These are phyloP conservation scores for Linum trigynum DNA, from an alignment of 345 rosid species.

Conservation along the genomic window DNA sequence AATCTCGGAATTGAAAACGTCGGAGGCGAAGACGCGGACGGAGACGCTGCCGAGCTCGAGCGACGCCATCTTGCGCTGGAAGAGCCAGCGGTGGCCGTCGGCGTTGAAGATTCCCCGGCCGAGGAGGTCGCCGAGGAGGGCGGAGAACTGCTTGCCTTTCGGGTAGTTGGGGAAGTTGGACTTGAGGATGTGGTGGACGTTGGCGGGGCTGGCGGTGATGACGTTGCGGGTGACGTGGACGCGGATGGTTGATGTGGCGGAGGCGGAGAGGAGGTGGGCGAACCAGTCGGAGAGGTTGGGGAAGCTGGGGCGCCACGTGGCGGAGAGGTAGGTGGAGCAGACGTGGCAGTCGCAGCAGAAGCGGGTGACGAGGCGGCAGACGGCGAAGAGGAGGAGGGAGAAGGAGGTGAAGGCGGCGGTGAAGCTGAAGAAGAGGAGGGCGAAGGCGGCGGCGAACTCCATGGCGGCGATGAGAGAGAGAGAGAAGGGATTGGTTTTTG, in stretches of 20 bases:
- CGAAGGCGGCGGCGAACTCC: not conserved
- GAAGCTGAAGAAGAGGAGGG: slow-evolving; percentile 1
- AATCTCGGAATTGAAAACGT: slow-evolving; percentile 31
- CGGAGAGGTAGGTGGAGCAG: slow-evolving; percentile 26
- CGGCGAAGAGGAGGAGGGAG: slow-evolving; percentile 9
- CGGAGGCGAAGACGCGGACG: slow-evolving; percentile 28
- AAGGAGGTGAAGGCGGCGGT: slow-evolving; percentile 12
- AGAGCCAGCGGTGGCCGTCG: slow-evolving; percentile 47
- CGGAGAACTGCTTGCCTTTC: slow-evolving; percentile 41
- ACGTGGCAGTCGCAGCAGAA: slow-evolving; percentile 30
- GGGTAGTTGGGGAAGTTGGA: slow-evolving; percentile 37
- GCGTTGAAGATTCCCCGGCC: slow-evolving; percentile 60
- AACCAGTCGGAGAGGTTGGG: slow-evolving; percentile 39
- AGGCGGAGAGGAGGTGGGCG: slow-evolving; percentile 30
- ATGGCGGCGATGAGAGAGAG: not conserved
- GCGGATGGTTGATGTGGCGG: slow-evolving; percentile 31
- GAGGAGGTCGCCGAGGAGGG: slow-evolving; percentile 35
- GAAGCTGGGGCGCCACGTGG: slow-evolving; percentile 32
- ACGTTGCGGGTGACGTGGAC: slow-evolving; percentile 30
- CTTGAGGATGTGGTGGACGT: slow-evolving; percentile 39
- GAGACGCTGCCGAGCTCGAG: slow-evolving; percentile 42
- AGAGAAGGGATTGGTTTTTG: not conserved
- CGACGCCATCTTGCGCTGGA: slow-evolving; percentile 50
- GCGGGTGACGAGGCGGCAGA: slow-evolving; percentile 14
- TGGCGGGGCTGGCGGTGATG: slow-evolving; percentile 34